Base-by-base conservation (phyloP, 257 asterid species). In the Catharanthus roseus region DNA sequence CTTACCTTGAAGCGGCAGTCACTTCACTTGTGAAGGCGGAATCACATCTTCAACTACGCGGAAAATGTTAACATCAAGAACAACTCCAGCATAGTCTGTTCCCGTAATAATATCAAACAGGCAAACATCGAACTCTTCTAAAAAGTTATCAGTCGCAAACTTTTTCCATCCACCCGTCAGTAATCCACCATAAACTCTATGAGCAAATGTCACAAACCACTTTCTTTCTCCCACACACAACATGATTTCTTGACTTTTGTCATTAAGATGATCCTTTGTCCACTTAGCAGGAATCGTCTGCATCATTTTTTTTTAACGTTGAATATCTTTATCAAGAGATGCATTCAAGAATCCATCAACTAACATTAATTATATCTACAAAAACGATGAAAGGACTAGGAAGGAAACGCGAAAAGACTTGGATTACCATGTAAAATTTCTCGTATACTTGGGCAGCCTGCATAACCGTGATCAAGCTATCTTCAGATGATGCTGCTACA, bases 211-310 rank as follows among this genome's bases (percentile, higher is more conserved):
- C 13, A 57, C 76, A 10, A 13, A 0, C 81, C 86, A 84, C 26
- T 41, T 41, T 1, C 69, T 75, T 18, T 62, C 78, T 3, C 67
- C 60, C 41, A 63, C 38, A 10, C 63, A 80, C 39, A 82, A 78
- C 49, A 33, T 63, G 6, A 77, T 24, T 5, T 71, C 38, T 28
- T 50, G 65, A 47, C 31, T 64, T 69, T 11, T 44, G 11, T 10
- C 45, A 1, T 73, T 78, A 56, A 85, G 80, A 69, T 80, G 75
- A 11, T n/a, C 19, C 54, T 19, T 72, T 12, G 82, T 72, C 89
- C 89, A 85, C 24, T 78, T 77, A 29, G 75, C 56, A 11, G 85
- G 83, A 64, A 85, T 31, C 34, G 79, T 18, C 85, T 82, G 79
- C 63, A 56, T 56, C 19, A 28, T 0, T n/a, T n/a, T n/a, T n/a